Percentiles rank a stretch among this genome's conserved stretches.
These are phyloP conservation scores for Heliamphora exappendiculata DNA, from an alignment of 148 eudicot species.

Conservation along the genomic window DNA sequence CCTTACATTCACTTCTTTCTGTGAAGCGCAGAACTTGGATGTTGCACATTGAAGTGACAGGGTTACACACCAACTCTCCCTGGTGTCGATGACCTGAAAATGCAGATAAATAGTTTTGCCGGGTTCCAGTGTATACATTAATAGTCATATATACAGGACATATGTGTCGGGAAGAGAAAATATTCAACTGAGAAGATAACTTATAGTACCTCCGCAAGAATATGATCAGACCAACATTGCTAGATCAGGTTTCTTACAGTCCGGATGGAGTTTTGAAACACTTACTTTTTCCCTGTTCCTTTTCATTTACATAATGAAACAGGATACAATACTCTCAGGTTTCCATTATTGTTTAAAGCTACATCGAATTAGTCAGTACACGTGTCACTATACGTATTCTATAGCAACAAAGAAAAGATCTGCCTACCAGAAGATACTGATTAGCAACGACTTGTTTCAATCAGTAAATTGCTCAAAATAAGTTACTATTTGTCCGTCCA, in stretches of 20 bases:
- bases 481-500: too few species aligned
- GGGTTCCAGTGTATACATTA: background rate
- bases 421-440: background rate
- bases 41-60: slow-evolving; percentile 25
- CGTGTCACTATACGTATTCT: background rate
- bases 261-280: background rate
- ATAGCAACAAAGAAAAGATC: background rate
- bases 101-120: background rate
- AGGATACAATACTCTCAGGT: background rate
- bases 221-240: background rate
- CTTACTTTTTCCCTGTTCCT: too few species aligned
- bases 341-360: background rate
- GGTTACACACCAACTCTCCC: slow-evolving; percentile 31
- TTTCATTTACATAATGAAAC: background rate
- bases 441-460: background rate
- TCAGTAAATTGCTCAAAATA: too few species aligned
- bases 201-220: background rate
- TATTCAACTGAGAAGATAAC: background rate
- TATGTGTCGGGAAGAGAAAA: background rate
- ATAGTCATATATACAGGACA: background rate
- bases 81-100: slow-evolving; percentile 51
- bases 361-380: background rate
- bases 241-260: background rate
- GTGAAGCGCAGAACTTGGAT: slow-evolving; percentile 19
- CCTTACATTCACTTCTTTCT: slow-evolving; percentile 15